Evolutionary conservation across 768 basidiomycete species (phyloP).

Genomic region (Tulasnella sp.): DNA sequence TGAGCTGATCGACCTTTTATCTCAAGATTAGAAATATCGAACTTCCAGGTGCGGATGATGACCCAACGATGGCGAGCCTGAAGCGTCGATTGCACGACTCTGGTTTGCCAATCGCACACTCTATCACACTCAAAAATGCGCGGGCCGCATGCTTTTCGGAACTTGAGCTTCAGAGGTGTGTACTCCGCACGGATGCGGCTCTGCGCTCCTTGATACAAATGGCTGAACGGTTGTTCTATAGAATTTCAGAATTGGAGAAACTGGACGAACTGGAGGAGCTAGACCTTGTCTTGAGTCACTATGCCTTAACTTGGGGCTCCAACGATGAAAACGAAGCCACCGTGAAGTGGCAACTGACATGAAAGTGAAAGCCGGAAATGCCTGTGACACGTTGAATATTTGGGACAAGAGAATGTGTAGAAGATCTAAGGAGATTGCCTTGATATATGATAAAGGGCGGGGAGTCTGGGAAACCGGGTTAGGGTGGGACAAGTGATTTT

Average conservation of each 20-base stretch:
- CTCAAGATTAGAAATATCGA: slow-evolving; percentile 63
- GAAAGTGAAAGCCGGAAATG: no score
- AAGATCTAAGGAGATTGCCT: neutral
- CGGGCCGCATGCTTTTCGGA: slow-evolving; percentile 48
- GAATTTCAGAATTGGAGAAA: slow-evolving; percentile 76
- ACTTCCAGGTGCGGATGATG: slow-evolving; percentile 69
- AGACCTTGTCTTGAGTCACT: slow-evolving; percentile 83
- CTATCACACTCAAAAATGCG: slow-evolving; percentile 67
- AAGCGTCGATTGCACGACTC: slow-evolving; percentile 55
- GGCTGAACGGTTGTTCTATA: slow-evolving; percentile 36
- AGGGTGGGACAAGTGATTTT: no score
- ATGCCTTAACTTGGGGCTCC: slow-evolving; percentile 77
- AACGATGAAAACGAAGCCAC: slow-evolving; percentile 29
- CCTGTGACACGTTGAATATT: neutral
- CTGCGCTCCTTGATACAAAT: neutral
- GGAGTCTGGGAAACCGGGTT: no score
- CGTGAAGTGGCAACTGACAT: neutral
- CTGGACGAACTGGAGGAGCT: slow-evolving; percentile 95
- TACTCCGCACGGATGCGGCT: no score
- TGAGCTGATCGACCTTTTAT: neutral
- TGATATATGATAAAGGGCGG: neutral
- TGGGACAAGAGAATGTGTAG: neutral
- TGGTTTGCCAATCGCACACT: slow-evolving; percentile 55
- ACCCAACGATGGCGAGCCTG: slow-evolving; percentile 55
- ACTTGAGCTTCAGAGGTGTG: slow-evolving; percentile 59